Base-by-base conservation (phyloP, 805 yeast species). In the Candida nanaspora region DNA sequence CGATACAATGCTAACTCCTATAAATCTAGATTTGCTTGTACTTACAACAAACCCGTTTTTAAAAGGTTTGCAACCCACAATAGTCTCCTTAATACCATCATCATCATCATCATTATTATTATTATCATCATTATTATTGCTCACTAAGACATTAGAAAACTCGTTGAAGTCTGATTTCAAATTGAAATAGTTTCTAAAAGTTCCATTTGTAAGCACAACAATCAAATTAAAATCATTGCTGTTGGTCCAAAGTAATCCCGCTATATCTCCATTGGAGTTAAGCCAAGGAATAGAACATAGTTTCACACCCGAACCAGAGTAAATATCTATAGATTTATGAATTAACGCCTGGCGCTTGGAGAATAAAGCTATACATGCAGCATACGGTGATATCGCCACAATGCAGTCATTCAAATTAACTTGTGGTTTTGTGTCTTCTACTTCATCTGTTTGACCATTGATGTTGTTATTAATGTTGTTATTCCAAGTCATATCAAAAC, bases 121-220 rank as follows among this genome's bases (percentile, higher is more conserved):
- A 7, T 34, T 23, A 30, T 62, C 68, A 14, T 37, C n/a, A 15
- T 57, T n/a, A n/a, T n/a, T n/a, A n/a, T n/a, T n/a, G n/a, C n/a
- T n/a, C n/a, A n/a, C 60, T 16, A 52, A 46, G 2, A 65, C 65
- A 4, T 74, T 45, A 15, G 59, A 55, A 48, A 67, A 70, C 49
- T 80, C 86, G 37, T 68, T 67, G 55, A 84, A 86, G 35, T 75
- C 80, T 3, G 86, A 84, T 18, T 75, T 74, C 46, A 82, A 77
- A 50, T 84, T 88, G 33, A 67, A 59, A 57, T 83, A 85, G 22
- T 69, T 62, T 22, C 94, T 63, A 20, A 70, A 73, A 23, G 61
- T 65, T 6, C 82, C 82, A 38, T 65, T 62, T 26, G 65, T 69
- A 29, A 79, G 56, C 1, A 82, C 72, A 11, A 82, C 74, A 10